phyloP scores from a whole-genome alignment of 352 stramenopile genomes.

The Globisporangium recalcitrans region DNA sequence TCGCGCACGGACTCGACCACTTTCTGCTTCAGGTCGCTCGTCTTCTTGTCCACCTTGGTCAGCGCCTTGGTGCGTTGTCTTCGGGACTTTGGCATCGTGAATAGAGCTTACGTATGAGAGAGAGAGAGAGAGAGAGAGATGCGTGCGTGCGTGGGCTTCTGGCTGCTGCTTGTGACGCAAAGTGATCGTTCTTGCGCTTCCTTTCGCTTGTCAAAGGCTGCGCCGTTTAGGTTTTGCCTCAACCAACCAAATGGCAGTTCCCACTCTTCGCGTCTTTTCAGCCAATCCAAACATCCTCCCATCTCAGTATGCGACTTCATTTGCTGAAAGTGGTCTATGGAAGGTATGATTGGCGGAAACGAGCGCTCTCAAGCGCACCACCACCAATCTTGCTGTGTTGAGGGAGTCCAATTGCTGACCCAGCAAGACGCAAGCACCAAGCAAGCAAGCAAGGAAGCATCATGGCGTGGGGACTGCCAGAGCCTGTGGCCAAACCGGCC shows the following conservation, averaged over 20 bases:
- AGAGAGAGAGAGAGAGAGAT: not conserved
- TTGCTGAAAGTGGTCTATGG: slow-evolving; percentile 17
- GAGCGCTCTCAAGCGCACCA: slow-evolving; percentile 22
- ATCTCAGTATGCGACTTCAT: slow-evolving; percentile 4
- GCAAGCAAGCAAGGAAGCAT: slow-evolving; percentile 6
- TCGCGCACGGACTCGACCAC: slow-evolving; percentile 93
- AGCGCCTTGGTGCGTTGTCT: slow-evolving; percentile 87
- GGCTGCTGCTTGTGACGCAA: slow-evolving; percentile 10
- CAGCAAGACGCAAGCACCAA: slow-evolving; percentile 18
- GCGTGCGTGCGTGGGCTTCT: not conserved
- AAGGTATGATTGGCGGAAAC: slow-evolving; percentile 36
- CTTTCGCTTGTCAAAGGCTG: slow-evolving; percentile 16
- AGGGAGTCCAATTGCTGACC: slow-evolving; percentile 20
- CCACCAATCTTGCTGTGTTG: slow-evolving; percentile 27
- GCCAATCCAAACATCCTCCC: slow-evolving; percentile 25
- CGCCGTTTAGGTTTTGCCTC: too few species aligned
- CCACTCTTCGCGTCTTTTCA: slow-evolving; percentile 25
- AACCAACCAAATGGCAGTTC: slow-evolving; percentile 48
- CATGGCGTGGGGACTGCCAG: slow-evolving; percentile 64
- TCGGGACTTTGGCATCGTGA: slow-evolving; percentile 83
- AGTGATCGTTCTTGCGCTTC: slow-evolving; percentile 17
- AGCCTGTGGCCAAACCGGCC: slow-evolving; percentile 19
- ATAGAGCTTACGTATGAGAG: not conserved
- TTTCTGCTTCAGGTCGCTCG: slow-evolving; percentile 93
- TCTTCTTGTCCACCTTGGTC: slow-evolving; percentile 96